Base-by-base conservation (phyloP, 164 flowering plant species). In the Dillenia turbinata region DNA sequence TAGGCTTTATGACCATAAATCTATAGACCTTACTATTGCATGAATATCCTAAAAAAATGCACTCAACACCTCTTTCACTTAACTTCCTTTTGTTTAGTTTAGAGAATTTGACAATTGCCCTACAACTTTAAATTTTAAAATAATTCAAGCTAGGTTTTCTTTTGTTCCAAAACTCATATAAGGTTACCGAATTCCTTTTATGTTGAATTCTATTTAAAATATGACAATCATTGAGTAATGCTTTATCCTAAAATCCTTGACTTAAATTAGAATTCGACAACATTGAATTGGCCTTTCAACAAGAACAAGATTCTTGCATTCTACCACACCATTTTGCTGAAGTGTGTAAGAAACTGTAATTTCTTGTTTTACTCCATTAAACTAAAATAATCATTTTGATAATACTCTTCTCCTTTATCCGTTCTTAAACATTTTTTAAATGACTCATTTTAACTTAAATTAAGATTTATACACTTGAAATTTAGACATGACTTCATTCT, bases 41-140 rank as follows among this genome's bases (percentile, higher is more conserved):
- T 14, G 64, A 56, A 66, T 62, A 71, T 1, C 71, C 65, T 13
- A 72, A 40, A 54, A 71, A 63, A 0, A 59, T 16, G 48, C 33
- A n/a, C 43, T 71, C 65, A 14, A 58, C 5, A 1, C 65, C 51
- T 62, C 16, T 62, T n/a, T 17, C 44, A 15, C 64, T 57, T 5
- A 69, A 15, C 22, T 65, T 57, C 9, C 9, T 51, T 11, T 52
- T 60, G 9, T 60, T 52, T 8, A 57, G 50, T 9, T 54, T 60
- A 52, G 53, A 54, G 12, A 66, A 1, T 1, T 53, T 40, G 0
- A 52, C 63, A 33, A 52, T 70, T 0, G 66, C 62, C 0, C 51
- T 5, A 43, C 67, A 59, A 17, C 68, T 64, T 56, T 62, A 50
- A 12, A 65, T 44, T 49, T 17, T 56, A 15, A 65, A 9, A 48